Evolutionary conservation across 1,284 basidiomycete species (phyloP).

Genomic region (Vanrija sp.): DNA sequence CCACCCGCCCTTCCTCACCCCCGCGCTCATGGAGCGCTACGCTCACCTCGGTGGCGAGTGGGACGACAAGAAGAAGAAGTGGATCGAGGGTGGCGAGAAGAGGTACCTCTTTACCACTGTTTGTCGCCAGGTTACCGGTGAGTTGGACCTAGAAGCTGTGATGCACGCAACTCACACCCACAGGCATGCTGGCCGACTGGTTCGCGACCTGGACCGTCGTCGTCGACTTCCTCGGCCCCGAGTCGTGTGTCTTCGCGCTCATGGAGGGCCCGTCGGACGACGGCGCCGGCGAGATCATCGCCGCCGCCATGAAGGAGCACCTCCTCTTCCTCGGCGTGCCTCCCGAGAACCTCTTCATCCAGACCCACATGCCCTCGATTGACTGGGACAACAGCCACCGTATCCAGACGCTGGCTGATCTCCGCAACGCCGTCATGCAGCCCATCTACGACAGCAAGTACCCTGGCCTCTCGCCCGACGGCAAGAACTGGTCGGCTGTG

Average conservation of each 20-base stretch:
- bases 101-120: slow-evolving; percentile 37
- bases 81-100: slow-evolving; percentile 25
- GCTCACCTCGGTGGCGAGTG: slow-evolving; percentile 32
- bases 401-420: slow-evolving; percentile 46
- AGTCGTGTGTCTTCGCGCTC: slow-evolving; percentile 36
- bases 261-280: slow-evolving; percentile 41
- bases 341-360: slow-evolving; percentile 40
- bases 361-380: slow-evolving; percentile 30
- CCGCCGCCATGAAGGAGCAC: slow-evolving; percentile 33
- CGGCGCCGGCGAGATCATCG: slow-evolving; percentile 29
- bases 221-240: slow-evolving; percentile 42
- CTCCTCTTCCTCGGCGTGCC: slow-evolving; percentile 44
- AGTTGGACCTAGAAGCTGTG: too few species aligned
- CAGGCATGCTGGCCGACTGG: slow-evolving; percentile 46
- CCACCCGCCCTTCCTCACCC: slow-evolving; percentile 36
- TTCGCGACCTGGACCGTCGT: slow-evolving; percentile 45
- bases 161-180: too few species aligned
- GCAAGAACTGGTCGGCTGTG: slow-evolving; percentile 40
- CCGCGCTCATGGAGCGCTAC: slow-evolving; percentile 32
- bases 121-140: slow-evolving; percentile 43
- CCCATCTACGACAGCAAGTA: slow-evolving; percentile 42
- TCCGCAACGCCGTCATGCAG: slow-evolving; percentile 49
- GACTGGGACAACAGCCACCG: slow-evolving; percentile 44
- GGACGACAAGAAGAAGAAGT: slow-evolving; percentile 24
- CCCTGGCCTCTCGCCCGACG: slow-evolving; percentile 35